Base-by-base conservation (phyloP, 2,329 filamentous ascomycete genomes). In the Cordyceps javanica region DNA sequence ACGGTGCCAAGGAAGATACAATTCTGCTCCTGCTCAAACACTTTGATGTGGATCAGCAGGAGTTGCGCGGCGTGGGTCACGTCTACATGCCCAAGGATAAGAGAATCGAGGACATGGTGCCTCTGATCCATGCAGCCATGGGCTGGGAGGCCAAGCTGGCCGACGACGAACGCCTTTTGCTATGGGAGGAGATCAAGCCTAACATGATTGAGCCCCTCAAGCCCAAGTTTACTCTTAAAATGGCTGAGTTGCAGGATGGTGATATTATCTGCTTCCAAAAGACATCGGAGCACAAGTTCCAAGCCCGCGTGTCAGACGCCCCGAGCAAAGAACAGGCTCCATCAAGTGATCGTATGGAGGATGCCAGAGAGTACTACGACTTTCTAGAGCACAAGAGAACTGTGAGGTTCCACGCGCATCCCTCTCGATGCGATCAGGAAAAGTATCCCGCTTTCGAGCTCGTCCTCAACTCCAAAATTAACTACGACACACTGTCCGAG, bases 181-280 rank as follows among this genome's bases (percentile, higher is more conserved):
- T 99, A 23, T 97, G 87, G 75, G 94, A 99, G 75, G 94, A 99
- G 76, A 97, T 99, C 74, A 99, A 97, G 74, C 91, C 92, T 53
- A 90, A 86, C 60, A 97, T 97, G 92, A 96, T 99, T 63, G 95
- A 99, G 69, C 81, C 83, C 7, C 88, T 99, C 77, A 97, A 97
- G 73, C 82, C 87, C 0, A 97, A 96, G 75, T 86, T 91, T 68
- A 91, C 91, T 0, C 80, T 99, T 60, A 89, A 91, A 63, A 86
- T 90, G 60, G 94, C 94, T 1, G 95, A 99, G 70, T 88, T 99
- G 25, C 93, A 97, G 69, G 93, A 99, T 66, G 94, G 94, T 50
- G 94, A 99, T 68, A 96, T 99, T 64, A 85, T 99, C 58, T 96
- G 92, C 68, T 97, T 97, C 74, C 94, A 99, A 70, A 83, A 83